Conservation (phyloP, 257 asterid species). For the Paulownia fortunei region DNA sequence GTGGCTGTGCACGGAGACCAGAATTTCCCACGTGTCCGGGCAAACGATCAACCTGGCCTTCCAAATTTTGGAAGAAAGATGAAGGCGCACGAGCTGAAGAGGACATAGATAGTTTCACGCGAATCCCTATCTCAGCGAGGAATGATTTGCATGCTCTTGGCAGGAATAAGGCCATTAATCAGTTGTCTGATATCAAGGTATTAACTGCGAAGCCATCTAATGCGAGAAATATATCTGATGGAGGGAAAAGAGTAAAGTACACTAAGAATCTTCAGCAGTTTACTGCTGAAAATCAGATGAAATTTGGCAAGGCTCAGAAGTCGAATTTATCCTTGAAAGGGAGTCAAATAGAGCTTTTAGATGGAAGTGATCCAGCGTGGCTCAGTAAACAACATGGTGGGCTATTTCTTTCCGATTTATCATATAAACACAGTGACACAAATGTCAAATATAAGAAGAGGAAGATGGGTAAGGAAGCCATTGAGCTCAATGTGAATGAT, state of each 20-base stretch:
- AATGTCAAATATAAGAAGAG: slow-evolving; percentile 50
- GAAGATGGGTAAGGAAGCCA: too few species aligned
- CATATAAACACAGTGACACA: slow-evolving; percentile 44
- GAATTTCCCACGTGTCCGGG: slow-evolving; percentile 38
- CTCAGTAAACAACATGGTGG: slow-evolving; percentile 42
- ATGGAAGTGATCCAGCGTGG: slow-evolving; percentile 50
- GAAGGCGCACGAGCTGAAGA: slow-evolving; percentile 45
- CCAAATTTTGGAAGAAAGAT: slow-evolving; percentile 49
- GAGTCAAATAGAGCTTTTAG: slow-evolving; percentile 45
- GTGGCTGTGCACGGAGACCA: slow-evolving; percentile 56
- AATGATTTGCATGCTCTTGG: too few species aligned
- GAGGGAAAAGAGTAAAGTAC: slow-evolving; percentile 48
- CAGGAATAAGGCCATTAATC: too few species aligned
- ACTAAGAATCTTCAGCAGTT: slow-evolving; percentile 41
- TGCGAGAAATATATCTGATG: slow-evolving; percentile 43
- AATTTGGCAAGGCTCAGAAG: too few species aligned
- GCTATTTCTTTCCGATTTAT: slow-evolving; percentile 45
- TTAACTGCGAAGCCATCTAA: slow-evolving; percentile 59
- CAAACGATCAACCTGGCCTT: slow-evolving; percentile 38
- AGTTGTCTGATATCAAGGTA: slow-evolving; percentile 63
- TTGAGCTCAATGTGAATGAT: slow-evolving; percentile 46
- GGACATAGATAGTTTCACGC: slow-evolving; percentile 45
- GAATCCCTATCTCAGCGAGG: slow-evolving; percentile 41
- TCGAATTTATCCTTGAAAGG: too few species aligned
- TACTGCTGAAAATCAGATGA: too few species aligned